A percentile compares a stretch with the other conserved stretches of the same genome.
Evolutionary conservation across 352 stramenopile species (phyloP).

Genomic region (Phytophthora pisi): DNA sequence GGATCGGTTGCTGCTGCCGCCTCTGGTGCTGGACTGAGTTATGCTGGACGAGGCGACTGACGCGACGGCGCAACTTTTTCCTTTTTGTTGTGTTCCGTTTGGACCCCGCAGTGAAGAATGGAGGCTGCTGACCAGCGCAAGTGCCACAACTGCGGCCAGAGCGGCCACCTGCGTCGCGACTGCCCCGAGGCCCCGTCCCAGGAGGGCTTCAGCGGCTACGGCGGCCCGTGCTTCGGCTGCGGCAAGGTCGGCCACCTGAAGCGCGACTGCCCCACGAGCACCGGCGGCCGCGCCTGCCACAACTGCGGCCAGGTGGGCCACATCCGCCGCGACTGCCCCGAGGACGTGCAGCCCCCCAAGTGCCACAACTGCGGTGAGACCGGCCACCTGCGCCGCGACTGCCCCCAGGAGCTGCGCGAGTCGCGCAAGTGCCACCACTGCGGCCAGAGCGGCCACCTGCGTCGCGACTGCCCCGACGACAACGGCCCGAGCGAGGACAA

Average conservation of each 20-base stretch:
- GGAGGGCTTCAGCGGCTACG: constrained; percentile 47
- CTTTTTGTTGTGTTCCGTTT: constrained; percentile 6
- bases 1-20: not conserved
- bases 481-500: constrained; percentile 71
- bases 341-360: constrained; percentile 75
- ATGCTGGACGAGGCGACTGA: constrained; percentile 17
- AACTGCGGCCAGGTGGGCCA: constrained; percentile 83
- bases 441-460: constrained; percentile 68
- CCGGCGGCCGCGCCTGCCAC: constrained; percentile 72
- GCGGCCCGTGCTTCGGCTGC: constrained; percentile 73
- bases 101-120: constrained; percentile 34
- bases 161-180: constrained; percentile 76
- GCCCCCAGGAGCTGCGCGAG: constrained; percentile 68
- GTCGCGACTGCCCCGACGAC: constrained; percentile 83
- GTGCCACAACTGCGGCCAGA: constrained; percentile 84
- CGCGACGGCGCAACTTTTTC: constrained; percentile 19
- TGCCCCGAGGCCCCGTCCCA: constrained; percentile 65
- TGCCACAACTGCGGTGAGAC: constrained; percentile 83
- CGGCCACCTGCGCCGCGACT: constrained; percentile 76
- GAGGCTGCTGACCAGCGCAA: constrained; percentile 60
- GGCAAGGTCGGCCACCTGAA: constrained; percentile 84
- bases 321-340: constrained; percentile 80
- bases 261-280: constrained; percentile 70
- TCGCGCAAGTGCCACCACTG: constrained; percentile 82
- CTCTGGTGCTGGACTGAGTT: not conserved